These are phyloP conservation scores for Plasmodium coatneyi DNA, from an alignment of 169 alveolate genomes.

Conservation along the genomic window DNA sequence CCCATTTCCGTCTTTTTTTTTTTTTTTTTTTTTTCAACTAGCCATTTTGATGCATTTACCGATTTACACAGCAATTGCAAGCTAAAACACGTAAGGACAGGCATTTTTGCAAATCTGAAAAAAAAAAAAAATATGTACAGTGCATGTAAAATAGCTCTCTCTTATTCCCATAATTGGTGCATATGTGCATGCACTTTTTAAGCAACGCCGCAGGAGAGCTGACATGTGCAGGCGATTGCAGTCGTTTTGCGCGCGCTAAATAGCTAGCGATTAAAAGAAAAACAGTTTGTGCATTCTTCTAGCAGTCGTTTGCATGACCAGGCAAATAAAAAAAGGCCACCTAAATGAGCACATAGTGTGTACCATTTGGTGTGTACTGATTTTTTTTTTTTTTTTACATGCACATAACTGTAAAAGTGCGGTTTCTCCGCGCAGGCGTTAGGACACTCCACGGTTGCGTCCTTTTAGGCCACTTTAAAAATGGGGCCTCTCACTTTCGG, in stretches of 20 bases:
- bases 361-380: not conserved
- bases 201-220: not conserved
- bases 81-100: not conserved
- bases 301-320: not conserved
- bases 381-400: not conserved
- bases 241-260: constrained; percentile 5
- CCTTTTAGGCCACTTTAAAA: not conserved
- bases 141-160: constrained; percentile 40
- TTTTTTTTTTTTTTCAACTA: constrained; percentile 9
- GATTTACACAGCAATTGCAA: not conserved
- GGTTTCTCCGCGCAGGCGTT: not conserved
- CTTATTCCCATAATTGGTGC: not conserved
- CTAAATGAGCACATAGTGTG: not conserved
- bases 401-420: not conserved
- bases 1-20: constrained; percentile 6
- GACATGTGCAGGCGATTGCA: not conserved
- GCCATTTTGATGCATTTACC: constrained; percentile 13
- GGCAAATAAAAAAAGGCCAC: not conserved
- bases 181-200: not conserved
- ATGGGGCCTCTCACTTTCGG: not conserved
- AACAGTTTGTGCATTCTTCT: not conserved
- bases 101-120: constrained; percentile 1
- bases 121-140: constrained; percentile 24
- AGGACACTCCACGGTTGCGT: not conserved
- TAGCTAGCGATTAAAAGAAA: not conserved